Base-by-base conservation (phyloP, 2,329 filamentous ascomycete genomes). In the Microascus cirrosus region DNA sequence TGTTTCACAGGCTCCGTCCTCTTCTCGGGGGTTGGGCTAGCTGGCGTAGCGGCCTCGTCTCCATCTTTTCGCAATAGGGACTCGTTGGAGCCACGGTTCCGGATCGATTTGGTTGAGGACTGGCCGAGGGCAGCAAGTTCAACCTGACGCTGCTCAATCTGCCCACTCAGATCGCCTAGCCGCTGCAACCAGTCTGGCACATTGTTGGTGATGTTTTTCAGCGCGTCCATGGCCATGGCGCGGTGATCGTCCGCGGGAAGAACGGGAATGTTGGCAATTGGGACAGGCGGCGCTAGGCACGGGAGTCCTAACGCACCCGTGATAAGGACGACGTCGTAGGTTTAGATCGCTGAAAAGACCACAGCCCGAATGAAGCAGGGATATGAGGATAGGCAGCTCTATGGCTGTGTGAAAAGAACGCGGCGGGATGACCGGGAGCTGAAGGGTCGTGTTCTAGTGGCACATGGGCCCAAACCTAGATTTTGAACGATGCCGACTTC, bases 141-240 rank as follows among this genome's bases (percentile, higher is more conserved):
- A 55, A 73, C 70, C 71, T 86, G 83, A 59, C 83, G 81, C 65
- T 79, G 73, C 59, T 82, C 77, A 59, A 86, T 83, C 67, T 86
- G 78, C 60, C 74, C 73, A 65, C 76, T 83, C 59, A 86, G 75
- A 56, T 84, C 78, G 61, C 84, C 79, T 52, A 86, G 75, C 24
- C 80, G 77, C 59, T 72, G 72, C 42, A 80, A 71, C 83, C 83
- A 86, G 66, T 79, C 76, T 18, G 83, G 83, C 50, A 84, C 74
- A 60, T 83, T 81, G 62, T 68, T 73, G 57, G 74, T 73, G 42
- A 86, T 73, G 59, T 77, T 77, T 58, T 72, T 77, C 58, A 86
- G 70, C 32, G 82, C 78, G 60, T 85, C 83, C 70, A 81, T 79
- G 61, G 74, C 72, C 71, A 74, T 73, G 56, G 66, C 65, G 63